Conservation (phyloP, 352 stramenopile genomes). For the Phytophthora brassicae region DNA sequence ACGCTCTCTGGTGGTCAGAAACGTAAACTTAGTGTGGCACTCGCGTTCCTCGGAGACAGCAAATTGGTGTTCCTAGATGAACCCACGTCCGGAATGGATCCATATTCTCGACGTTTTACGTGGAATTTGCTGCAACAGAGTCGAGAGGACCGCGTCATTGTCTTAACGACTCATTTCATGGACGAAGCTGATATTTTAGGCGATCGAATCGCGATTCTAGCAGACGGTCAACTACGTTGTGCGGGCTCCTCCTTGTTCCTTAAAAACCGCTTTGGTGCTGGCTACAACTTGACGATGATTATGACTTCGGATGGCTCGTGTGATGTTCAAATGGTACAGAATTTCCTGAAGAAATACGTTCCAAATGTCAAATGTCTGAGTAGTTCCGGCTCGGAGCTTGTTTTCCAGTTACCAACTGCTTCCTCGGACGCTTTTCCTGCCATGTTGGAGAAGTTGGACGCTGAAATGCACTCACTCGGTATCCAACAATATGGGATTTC, state of each 20-base stretch:
- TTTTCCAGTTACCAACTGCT: constrained; percentile 92
- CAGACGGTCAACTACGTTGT: constrained; percentile 88
- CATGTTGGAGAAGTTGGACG: constrained; percentile 90
- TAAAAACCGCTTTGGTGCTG: constrained; percentile 93
- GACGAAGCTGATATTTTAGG: constrained; percentile 62
- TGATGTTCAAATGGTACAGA: constrained; percentile 26
- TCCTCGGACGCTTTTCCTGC: constrained; percentile 77
- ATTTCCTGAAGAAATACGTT: constrained; percentile 60
- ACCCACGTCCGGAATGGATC: constrained; percentile 95
- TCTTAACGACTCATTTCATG: constrained; percentile 89
- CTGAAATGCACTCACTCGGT: constrained; percentile 37
- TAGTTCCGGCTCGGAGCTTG: constrained; percentile 93
- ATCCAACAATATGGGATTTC: constrained; percentile 95
- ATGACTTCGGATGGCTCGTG: constrained; percentile 35
- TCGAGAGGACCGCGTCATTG: constrained; percentile 84
- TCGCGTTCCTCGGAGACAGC: constrained; percentile 93
- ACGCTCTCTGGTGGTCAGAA: constrained; percentile 93
- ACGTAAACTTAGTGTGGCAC: constrained; percentile 93
- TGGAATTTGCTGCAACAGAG: constrained; percentile 93
- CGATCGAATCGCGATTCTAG: constrained; percentile 92
- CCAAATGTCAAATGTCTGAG: constrained; percentile 76
- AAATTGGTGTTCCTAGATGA: constrained; percentile 92
- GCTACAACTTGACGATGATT: constrained; percentile 85
- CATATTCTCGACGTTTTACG: constrained; percentile 92
- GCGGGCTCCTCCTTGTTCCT: constrained; percentile 89